A percentile compares a stretch with the other conserved stretches of the same genome.
phyloP scores from a whole-genome alignment of 805 yeast genomes.

The Yarrowia sp. region DNA sequence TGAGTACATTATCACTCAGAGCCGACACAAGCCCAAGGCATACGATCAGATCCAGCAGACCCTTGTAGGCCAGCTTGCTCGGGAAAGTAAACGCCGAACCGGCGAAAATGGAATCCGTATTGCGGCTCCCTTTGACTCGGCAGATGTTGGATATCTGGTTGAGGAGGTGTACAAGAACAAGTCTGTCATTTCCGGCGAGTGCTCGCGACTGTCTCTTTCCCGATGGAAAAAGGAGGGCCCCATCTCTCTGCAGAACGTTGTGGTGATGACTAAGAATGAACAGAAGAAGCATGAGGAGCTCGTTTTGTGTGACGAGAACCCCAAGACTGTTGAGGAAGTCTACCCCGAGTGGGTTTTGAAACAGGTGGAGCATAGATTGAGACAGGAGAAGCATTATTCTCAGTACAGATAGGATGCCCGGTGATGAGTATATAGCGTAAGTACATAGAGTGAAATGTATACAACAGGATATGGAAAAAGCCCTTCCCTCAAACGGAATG shows the following conservation, averaged over 20 bases:
- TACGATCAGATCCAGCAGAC: conserved; percentile 82
- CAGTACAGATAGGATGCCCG: neutral
- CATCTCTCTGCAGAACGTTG: conserved; percentile 71
- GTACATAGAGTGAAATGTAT: neutral
- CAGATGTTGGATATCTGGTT: conserved; percentile 74
- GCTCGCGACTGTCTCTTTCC: conserved; percentile 75
- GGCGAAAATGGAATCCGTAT: conserved; percentile 65
- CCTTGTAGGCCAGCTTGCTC: conserved; percentile 78
- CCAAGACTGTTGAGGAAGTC: conserved; percentile 59
- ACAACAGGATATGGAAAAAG: no score
- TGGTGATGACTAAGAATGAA: conserved; percentile 85
- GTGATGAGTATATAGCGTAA: neutral
- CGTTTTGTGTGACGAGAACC: conserved; percentile 57
- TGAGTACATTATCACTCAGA: conserved; percentile 43
- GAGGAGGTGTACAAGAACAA: conserved; percentile 94
- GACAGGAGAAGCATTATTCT: conserved; percentile 23
- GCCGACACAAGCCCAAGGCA: conserved; percentile 78
- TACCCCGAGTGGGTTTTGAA: conserved; percentile 59
- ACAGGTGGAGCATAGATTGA: conserved; percentile 42
- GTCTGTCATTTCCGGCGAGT: conserved; percentile 79
- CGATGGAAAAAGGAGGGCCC: conserved; percentile 76
- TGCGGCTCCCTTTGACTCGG: conserved; percentile 53
- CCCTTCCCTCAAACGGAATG: no score
- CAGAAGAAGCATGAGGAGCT: conserved; percentile 74
- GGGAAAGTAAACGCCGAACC: conserved; percentile 44